Conservation (phyloP, 139 green algal genomes). For the Mychonastes homosphaera region DNA sequence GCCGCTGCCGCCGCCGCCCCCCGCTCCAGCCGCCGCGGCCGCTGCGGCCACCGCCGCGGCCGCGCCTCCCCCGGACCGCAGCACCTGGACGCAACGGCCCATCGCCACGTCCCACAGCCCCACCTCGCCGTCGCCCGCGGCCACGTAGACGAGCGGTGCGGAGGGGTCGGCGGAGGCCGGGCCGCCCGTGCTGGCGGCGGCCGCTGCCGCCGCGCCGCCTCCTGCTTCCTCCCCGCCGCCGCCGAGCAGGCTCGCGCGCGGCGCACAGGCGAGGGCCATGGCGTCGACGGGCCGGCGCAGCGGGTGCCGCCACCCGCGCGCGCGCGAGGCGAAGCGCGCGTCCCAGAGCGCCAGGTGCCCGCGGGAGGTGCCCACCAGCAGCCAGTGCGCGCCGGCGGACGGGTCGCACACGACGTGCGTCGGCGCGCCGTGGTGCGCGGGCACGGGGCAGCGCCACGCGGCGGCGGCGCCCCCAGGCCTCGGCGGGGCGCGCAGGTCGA, state of each 20-base stretch:
- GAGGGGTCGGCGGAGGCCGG: slow-evolving; percentile 2
- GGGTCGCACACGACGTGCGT: too few relatives aligned
- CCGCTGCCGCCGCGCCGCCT: neutral
- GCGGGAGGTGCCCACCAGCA: slow-evolving; percentile 51
- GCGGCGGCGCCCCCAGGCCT: slow-evolving; percentile 50
- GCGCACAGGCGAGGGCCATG: slow-evolving; percentile 37
- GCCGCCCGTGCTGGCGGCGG: neutral
- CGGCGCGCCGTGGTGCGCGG: too few relatives aligned
- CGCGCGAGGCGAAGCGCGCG: slow-evolving; percentile 55
- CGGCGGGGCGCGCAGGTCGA: slow-evolving; percentile 51
- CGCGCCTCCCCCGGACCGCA: too few relatives aligned
- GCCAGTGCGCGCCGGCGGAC: too few relatives aligned
- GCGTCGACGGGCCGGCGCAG: slow-evolving; percentile 29
- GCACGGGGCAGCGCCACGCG: too few relatives aligned
- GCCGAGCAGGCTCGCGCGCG: slow-evolving; percentile 23
- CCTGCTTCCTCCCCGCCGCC: neutral
- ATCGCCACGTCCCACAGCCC: slow-evolving; percentile 63
- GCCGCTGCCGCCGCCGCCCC: too few relatives aligned
- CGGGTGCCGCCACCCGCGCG: slow-evolving; percentile 37
- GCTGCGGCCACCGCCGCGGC: too few relatives aligned
- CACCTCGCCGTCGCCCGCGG: slow-evolving; percentile 59
- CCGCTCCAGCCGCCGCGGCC: too few relatives aligned
- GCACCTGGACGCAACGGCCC: slow-evolving; percentile 30
- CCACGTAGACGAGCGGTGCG: slow-evolving; percentile 61
- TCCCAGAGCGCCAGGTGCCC: slow-evolving; percentile 68